Evolutionary conservation across 1,139 yeast genomes (phyloP), one percentile per base, ranked within the genome.

Genomic region (Wickerhamiella pararugosa): DNA sequence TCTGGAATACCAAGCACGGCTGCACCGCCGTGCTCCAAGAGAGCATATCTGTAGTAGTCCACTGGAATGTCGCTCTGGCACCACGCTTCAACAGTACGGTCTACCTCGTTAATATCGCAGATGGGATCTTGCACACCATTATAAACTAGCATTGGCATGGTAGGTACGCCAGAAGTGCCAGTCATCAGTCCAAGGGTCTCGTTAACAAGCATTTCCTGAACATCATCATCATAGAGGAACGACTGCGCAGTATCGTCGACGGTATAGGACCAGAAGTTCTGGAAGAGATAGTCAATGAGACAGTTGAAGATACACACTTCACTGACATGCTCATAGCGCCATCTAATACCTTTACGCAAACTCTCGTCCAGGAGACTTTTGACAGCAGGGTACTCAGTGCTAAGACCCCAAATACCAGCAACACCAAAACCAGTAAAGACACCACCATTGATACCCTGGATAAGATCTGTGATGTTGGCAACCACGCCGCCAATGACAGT

Each of bases 41-140:
- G 43, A 4, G 43, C 27, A 35, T 45, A 45, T 29, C 51, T 51
- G 36, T 41, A 30, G 33, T 42, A 38, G 34, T 34, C 45, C 10
- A 42, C 38, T 5, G 31, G 41, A 2, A 37, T 28, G 7, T 38
- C 44, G 5, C 34, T 25, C 10, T 27, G 5, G 36, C 43, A 42
- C 34, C 34, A 37, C 11, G 27, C 28, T 27, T 36, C 34, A n/a
- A 35, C 40, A 15, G 32, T 37, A 6, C 39, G 40, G 35, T 52
- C 56, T 25, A 52, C 59, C n/a, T 43, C 43, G 6, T 34, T 45
- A 29, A 41, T 47, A 25, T 51, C 49, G 11, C 52, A 55, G n/a
- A 55, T 48, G 32, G 50, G 52, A 44, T 59, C 63, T n/a, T 41
- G 37, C 7, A 45, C 39, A 21, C 59, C 61, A 34, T 58, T 57